Evolutionary conservation across 805 yeast species (phyloP).

Genomic region (Hanseniaspora thailandica): DNA sequence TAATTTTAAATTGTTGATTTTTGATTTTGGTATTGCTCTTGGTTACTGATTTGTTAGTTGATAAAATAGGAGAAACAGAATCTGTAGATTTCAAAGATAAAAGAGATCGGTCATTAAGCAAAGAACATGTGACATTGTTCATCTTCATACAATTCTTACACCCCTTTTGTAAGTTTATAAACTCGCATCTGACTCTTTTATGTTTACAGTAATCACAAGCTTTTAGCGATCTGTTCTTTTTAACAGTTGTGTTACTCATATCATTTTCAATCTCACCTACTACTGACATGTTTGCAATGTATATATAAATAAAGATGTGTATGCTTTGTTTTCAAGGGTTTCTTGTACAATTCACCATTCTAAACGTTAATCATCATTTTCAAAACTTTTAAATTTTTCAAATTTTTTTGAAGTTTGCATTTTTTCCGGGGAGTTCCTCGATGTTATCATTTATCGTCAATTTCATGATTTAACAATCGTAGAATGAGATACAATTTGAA

Average conservation of each 20-base stretch:
- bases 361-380: neutral
- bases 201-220: slow-evolving; percentile 14
- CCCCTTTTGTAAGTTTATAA: neutral
- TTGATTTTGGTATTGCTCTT: neutral
- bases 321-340: too few relatives aligned
- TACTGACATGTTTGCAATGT: neutral
- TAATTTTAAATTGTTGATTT: neutral
- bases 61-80: neutral
- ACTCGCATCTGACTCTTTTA: slow-evolving; percentile 12
- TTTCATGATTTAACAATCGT: too few relatives aligned
- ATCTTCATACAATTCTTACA: slow-evolving; percentile 7
- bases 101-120: neutral
- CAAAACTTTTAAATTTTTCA: neutral
- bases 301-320: too few relatives aligned
- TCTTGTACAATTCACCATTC: too few relatives aligned
- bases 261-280: neutral
- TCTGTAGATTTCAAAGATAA: neutral
- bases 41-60: neutral
- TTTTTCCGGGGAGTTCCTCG: too few relatives aligned
- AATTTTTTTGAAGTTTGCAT: neutral
- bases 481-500: too few relatives aligned
- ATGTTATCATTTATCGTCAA: too few relatives aligned
- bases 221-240: slow-evolving; percentile 9
- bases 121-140: neutral
- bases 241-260: neutral